Conservation (phyloP, 2,329 filamentous ascomycete species). For the Ceratocystis eucalypticola region DNA sequence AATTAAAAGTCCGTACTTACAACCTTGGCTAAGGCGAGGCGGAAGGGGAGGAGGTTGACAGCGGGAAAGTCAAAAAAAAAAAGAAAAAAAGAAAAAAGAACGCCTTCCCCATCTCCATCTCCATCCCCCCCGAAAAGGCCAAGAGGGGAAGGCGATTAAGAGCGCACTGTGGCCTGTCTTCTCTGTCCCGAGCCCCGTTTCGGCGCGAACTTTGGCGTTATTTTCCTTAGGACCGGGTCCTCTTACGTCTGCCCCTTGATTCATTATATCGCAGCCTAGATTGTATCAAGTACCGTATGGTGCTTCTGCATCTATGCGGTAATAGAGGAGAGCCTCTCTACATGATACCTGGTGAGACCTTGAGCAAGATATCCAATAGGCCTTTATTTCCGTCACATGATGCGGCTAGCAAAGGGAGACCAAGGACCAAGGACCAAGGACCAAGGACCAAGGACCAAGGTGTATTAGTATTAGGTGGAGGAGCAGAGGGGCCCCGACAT, state of each 20-base stretch:
- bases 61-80: neutral
- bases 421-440: neutral
- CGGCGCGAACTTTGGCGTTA: neutral
- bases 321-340: too few species aligned
- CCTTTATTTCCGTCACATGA: neutral
- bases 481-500: neutral
- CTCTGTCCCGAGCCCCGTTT: neutral
- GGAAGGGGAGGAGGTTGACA: neutral
- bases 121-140: too few species aligned
- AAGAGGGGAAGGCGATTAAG: neutral
- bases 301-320: neutral
- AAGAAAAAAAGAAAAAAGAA: neutral
- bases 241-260: neutral
- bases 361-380: neutral
- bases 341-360: neutral
- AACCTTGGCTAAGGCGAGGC: too few species aligned
- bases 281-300: neutral
- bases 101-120: neutral
- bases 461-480: neutral
- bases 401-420: neutral
- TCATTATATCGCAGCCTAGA: neutral
- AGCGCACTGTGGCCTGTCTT: neutral
- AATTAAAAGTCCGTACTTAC: neutral
- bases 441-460: neutral
- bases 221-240: neutral